Evolutionary conservation across 129 eudicot species (phyloP), one percentile per base, ranked within the genome.

Genomic region (Sambucus nigra): DNA sequence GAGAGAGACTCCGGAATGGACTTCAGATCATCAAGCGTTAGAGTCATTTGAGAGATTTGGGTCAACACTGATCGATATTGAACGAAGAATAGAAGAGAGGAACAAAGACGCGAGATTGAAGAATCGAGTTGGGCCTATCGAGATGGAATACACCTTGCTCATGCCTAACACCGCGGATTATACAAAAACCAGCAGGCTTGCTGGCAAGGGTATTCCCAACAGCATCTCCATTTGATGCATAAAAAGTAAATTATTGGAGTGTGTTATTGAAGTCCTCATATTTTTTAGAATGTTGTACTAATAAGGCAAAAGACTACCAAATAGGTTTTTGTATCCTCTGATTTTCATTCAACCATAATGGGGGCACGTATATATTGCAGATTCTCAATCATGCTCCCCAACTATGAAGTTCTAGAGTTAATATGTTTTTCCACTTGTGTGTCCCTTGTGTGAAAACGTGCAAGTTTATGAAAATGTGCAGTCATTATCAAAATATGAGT

Each of bases 121-220:
- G 71, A 74, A 74, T 12, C 50, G 80, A 20, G 5, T 13, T 0
- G 80, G 80, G 13, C 80, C 80, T 2, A 75, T 68, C 5, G 57
- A 68, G 26, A 26, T 74, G 52, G 63, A 71, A 9, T 74, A 74
- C 42, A 52, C 53, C 8, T 35, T 68, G 67, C 63, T 74, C 10
- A 68, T 55, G 58, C 80, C 80, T 1, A 68, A 61, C 55, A 68
- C 71, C 25, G 68, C 80, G 18, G 80, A 35, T 63, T 2, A 40
- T 27, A 55, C 27, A 5, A 63, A 17, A 52, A 40, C 16, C 15
- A 55, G 31, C 0, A 75, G 80, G 19, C 70, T 74, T 26, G 57
- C 42, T 39, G 80, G 60, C 38, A 29, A 12, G 58, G 80, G 80
- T 19, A 74, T 74, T 31, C 80, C 80, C 5, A 74, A 74, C 33